Evolutionary conservation across 1,139 yeast species (phyloP).

Genomic region (Yamadazyma dendronema): DNA sequence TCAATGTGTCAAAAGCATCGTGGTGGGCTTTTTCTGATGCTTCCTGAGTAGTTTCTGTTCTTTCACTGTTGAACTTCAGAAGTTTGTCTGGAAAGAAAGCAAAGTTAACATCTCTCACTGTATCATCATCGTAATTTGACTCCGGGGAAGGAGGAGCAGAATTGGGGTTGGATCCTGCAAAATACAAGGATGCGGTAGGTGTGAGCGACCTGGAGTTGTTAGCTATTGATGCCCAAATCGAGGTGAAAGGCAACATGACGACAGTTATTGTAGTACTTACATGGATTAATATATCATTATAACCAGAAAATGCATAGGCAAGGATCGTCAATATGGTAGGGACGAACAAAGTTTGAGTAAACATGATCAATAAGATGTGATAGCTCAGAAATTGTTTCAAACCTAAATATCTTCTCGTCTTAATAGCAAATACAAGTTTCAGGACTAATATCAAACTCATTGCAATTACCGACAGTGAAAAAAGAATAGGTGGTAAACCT

Average conservation of each 20-base stretch:
- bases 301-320: slow-evolving; percentile 32
- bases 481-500: slow-evolving; percentile 58
- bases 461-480: slow-evolving; percentile 65
- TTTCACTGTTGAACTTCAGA: slow-evolving; percentile 10
- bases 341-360: slow-evolving; percentile 75
- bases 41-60: background rate
- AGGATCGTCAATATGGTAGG: slow-evolving; percentile 70
- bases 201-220: slow-evolving; percentile 29
- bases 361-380: slow-evolving; percentile 77
- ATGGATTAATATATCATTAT: slow-evolving; percentile 19
- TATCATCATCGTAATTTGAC: slow-evolving; percentile 8
- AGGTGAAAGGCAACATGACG: slow-evolving; percentile 73
- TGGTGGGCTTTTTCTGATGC: background rate
- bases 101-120: slow-evolving; percentile 14
- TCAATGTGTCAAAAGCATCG: slow-evolving; percentile 5
- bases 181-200: slow-evolving; percentile 9
- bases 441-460: slow-evolving; percentile 57
- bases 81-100: slow-evolving; percentile 22
- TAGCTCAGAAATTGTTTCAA: slow-evolving; percentile 77
- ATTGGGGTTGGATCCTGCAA: slow-evolving; percentile 9
- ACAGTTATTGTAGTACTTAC: slow-evolving; percentile 40
- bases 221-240: slow-evolving; percentile 82
- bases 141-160: slow-evolving; percentile 11
- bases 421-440: slow-evolving; percentile 67
- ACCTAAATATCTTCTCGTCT: slow-evolving; percentile 73